These are phyloP conservation scores for Canna indica DNA, from an alignment of 176 grass and related monocot species.

Conservation along the genomic window DNA sequence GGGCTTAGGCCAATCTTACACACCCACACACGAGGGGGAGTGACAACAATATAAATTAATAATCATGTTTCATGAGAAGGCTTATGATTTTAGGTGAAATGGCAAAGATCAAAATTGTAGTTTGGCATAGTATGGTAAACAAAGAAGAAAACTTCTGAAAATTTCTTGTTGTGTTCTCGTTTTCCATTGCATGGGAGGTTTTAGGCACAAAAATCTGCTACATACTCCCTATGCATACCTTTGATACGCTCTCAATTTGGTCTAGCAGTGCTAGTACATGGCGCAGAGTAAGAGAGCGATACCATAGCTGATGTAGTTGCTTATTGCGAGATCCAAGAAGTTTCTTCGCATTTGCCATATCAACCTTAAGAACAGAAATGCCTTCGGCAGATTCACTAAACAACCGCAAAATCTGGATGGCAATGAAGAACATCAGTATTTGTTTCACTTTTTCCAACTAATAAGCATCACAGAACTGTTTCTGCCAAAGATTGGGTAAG, in stretches of 20 bases:
- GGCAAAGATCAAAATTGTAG: too few relatives aligned
- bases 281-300: conserved; percentile 73
- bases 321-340: conserved; percentile 84
- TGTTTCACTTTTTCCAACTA: conserved; percentile 15
- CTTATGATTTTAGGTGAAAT: too few relatives aligned
- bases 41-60: too few relatives aligned
- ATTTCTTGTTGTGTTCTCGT: background rate
- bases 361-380: conserved; percentile 76
- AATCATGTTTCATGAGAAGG: too few relatives aligned
- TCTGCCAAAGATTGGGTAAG: background rate
- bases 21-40: too few relatives aligned
- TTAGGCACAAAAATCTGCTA: too few relatives aligned
- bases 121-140: too few relatives aligned
- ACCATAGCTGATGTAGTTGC: conserved; percentile 86
- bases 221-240: conserved; percentile 38
- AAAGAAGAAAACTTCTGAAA: background rate
- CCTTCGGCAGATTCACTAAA: conserved; percentile 88
- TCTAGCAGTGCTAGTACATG: conserved; percentile 76
- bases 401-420: conserved; percentile 60
- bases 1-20: too few relatives aligned
- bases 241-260: conserved; percentile 83
- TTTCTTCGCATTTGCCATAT: conserved; percentile 79
- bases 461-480: background rate
- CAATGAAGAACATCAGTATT: background rate
- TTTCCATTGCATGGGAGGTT: too few relatives aligned